Conservation (phyloP, 345 rosid species). For the Rhizophora apiculata region DNA sequence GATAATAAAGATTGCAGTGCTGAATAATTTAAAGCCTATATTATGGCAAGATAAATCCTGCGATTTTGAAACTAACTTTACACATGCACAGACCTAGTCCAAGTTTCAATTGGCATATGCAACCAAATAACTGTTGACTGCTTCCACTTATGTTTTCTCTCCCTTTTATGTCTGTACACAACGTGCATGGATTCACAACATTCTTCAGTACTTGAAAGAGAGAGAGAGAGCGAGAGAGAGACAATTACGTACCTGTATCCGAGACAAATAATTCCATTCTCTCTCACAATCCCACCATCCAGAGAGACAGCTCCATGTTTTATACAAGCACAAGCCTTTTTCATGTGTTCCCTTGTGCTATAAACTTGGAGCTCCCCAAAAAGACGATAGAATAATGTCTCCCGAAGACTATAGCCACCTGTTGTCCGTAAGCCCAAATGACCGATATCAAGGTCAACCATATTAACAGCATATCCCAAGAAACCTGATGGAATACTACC, state of each 20-base stretch:
- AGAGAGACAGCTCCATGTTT: conserved; percentile 45
- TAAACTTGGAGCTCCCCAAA: conserved; percentile 60
- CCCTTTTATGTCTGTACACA: neutral
- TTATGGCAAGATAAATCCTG: no score
- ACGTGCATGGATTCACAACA: neutral
- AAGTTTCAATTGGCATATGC: no score
- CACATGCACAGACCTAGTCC: no score
- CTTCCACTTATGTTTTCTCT: no score
- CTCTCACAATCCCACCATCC: conserved; percentile 57
- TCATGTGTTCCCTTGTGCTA: conserved; percentile 39
- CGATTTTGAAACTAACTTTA: no score
- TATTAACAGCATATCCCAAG: conserved; percentile 62
- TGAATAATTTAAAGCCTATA: no score
- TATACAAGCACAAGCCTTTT: conserved; percentile 37
- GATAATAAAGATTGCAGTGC: no score
- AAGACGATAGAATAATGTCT: conserved; percentile 50
- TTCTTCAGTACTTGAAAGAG: neutral
- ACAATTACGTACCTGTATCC: conserved; percentile 39
- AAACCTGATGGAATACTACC: conserved; percentile 51
- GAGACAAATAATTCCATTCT: conserved; percentile 38
- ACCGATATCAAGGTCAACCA: conserved; percentile 37
- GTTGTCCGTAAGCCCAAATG: conserved; percentile 22
- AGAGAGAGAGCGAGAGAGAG: neutral
- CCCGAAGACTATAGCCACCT: conserved; percentile 48
- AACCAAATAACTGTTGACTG: no score